Evolutionary conservation across 2,329 filamentous ascomycete genomes (phyloP), one percentile per base, ranked within the genome.

Genomic region (Alternaria hordeiaustralica): DNA sequence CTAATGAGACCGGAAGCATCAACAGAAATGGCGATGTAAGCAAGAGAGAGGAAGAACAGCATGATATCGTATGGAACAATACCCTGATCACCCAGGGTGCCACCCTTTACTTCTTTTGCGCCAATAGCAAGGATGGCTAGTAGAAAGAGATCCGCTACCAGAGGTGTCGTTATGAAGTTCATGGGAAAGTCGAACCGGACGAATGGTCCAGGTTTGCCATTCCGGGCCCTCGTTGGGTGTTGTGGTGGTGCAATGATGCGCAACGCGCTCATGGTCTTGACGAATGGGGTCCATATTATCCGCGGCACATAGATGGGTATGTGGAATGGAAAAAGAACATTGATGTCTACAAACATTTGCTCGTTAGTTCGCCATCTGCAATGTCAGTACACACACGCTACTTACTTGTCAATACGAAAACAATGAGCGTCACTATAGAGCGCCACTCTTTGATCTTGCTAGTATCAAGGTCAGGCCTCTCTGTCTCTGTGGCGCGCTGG

Each of bases 21-120:
- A 63, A 93, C 91, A 0, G 90, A 92, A 49, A 93, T 92, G 50
- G 91, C 90, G 63, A 93, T 92, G 70, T 93, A 93, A 3, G 91
- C 90, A 46, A 92, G 76, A 0, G 89, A 91, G 46, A 93, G 82
- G 80, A 93, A 93, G 79, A 93, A 93, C 15, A 84, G 80, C 89
- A 93, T 92, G 64, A 92, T 92, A 64, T 93, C 90, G 68, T 91
- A 85, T 0, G 90, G 90, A 3, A 83, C 83, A 68, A 93, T 93
- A 71, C 88, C 83, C 70, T 91, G 81, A 1, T 88, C 83, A 0
- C 90, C 90, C 8, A 91, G 77, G 0, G 88, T 92, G 2, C 90
- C 91, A 70, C 87, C 90, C n/a, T 86, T 82, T 0, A 93, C 89
- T 78, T 93, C 91, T 60, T 85, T 68, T 21, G 85, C 81, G 2